Conservation (phyloP, 139 green algal genomes). For the Dunaliella sp. region DNA sequence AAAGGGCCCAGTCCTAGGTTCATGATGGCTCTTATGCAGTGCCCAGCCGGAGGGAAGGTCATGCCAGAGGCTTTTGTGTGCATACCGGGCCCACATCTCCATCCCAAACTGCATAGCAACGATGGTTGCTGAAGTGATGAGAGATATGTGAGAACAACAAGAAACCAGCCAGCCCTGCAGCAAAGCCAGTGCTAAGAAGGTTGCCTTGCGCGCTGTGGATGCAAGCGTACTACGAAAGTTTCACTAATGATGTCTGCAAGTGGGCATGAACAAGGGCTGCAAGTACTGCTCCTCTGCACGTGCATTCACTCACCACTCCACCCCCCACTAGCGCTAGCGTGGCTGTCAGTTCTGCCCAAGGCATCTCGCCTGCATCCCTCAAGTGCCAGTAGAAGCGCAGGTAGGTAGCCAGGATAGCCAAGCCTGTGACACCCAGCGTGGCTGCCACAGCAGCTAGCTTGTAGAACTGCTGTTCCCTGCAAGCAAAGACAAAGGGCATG, state of each 20-base stretch:
- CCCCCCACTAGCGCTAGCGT: constrained; percentile 74
- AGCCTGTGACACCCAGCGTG: constrained; percentile 46
- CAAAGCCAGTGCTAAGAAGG: not conserved
- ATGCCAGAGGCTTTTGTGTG: constrained; percentile 93
- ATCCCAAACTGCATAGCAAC: constrained; percentile 56
- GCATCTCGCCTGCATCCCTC: constrained; percentile 53
- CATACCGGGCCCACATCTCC: constrained; percentile 91
- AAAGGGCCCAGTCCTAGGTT: constrained; percentile 85
- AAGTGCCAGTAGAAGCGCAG: constrained; percentile 71
- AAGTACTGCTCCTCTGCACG: too few relatives aligned
- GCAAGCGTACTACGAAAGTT: too few relatives aligned
- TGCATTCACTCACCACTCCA: constrained; percentile 72
- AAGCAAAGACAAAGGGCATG: not conserved
- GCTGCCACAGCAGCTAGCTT: constrained; percentile 69
- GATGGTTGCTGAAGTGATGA: too few relatives aligned
- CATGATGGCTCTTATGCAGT: constrained; percentile 93
- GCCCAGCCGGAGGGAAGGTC: constrained; percentile 76
- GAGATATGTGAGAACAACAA: not conserved
- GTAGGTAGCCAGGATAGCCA: constrained; percentile 73
- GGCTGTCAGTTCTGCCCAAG: constrained; percentile 57
- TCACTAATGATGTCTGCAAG: too few relatives aligned
- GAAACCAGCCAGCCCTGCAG: not conserved
- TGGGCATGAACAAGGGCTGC: too few relatives aligned
- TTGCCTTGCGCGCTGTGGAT: not conserved
- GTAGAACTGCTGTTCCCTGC: constrained; percentile 70